Evolutionary conservation across 371 early-diverging fungal species (phyloP).

Genomic region (Encephalitozoon romaleae): DNA sequence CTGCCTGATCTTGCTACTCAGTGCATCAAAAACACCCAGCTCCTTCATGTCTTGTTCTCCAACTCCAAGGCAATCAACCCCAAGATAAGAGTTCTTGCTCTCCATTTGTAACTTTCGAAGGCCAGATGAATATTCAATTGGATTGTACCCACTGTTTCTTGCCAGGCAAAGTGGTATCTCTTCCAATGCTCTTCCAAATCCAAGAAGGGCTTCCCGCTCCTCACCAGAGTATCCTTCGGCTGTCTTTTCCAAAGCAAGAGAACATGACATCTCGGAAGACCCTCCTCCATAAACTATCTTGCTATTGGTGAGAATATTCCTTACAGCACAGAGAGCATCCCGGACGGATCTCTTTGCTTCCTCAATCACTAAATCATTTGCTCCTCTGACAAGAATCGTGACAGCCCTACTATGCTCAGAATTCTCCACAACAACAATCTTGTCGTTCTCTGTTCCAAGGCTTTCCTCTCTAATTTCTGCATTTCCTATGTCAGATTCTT

Average conservation of each 20-base stretch:
- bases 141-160: constrained; percentile 82
- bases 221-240: constrained; percentile 1
- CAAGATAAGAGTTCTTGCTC: constrained; percentile 73
- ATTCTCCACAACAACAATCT: constrained; percentile 86
- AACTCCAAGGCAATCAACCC: constrained; percentile 83
- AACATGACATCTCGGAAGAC: constrained; percentile 86
- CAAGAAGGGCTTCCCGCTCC: constrained; percentile 53
- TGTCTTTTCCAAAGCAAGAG: constrained; percentile 61
- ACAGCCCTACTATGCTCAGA: constrained; percentile 76
- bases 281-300: constrained; percentile 98
- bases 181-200: constrained; percentile 86
- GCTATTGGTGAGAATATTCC: constrained; percentile 87
- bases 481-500: constrained; percentile 75
- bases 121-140: constrained; percentile 81
- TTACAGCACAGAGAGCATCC: constrained; percentile 96
- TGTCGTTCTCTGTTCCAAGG: constrained; percentile 93
- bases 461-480: constrained; percentile 82
- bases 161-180: constrained; percentile 88
- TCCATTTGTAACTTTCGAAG: constrained; percentile 79
- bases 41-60: constrained; percentile 87
- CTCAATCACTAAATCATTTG: constrained; percentile 94
- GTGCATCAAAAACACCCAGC: constrained; percentile 87
- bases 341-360: constrained; percentile 96
- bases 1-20: constrained; percentile 94
- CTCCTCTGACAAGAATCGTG: constrained; percentile 92